Base-by-base conservation (phyloP, 2,329 filamentous ascomycete species). In the Colletotrichum tabaci region DNA sequence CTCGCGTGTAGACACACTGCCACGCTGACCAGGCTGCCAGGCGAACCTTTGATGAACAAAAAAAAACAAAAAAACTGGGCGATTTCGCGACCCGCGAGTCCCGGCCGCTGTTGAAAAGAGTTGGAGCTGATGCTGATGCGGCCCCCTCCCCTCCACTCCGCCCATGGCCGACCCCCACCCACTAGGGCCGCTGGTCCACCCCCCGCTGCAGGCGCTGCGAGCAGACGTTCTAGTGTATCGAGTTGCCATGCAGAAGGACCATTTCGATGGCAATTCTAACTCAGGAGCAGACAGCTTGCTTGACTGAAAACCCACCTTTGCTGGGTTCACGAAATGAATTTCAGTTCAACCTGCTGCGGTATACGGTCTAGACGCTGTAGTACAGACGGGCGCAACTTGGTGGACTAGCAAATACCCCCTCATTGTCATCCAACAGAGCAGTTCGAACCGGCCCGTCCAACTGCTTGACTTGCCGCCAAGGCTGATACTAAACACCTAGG, bases 61-160 rank as follows among this genome's bases (percentile, higher is more conserved):
- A 38, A 30, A 30, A 5, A 3, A 3, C 2, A 35, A 1, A 35
- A 50, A 21, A 58, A 67, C 2, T 50, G 23, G 21, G 64, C 40
- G 42, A 26, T 50, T 38, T 35, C 44, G 68, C 44, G 56, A 38
- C 35, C 30, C 42, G 35, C 23, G 56, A 18, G 26, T 52, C 15
- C 61, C 66, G 66, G 61, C 47, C 9, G 46, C n/a, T 50, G n/a
- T 30, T 46, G 30, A 49, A 35, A 7, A 38, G 18, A 40, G 26
- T 23, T 38, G 58, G 30, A 16, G 13, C 46, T 52, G 46, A 40
- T 30, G 52, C 61, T 69, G 67, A 58, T 64, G 58, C 47, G 62
- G 50, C 58, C 46, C 15, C 38, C 15, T 26, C 49, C 40, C 44
- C 16, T 23, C 42, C 16, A 16, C 40, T 53, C 66, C 23, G 30